Evolutionary conservation across 352 stramenopile species (phyloP), one percentile per base, ranked within the genome.

Genomic region (Phytophthora syringae): DNA sequence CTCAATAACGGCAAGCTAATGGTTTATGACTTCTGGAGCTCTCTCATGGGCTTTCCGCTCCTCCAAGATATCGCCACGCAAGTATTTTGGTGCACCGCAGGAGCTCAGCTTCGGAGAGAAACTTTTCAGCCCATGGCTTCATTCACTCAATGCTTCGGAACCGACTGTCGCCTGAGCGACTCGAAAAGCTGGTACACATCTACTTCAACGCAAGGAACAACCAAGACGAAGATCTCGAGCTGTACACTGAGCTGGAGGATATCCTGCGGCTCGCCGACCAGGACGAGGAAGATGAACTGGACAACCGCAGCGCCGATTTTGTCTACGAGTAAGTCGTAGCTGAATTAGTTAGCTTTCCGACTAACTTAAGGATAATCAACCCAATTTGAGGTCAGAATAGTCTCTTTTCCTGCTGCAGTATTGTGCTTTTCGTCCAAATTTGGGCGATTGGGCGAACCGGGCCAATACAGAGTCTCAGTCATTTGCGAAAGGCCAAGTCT

Each of bases 61-160:
- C 36, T 58, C 36, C 51, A 58, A 40, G 21, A 25, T 7, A 58
- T 49, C 39, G 36, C 51, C 13, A 39, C 5, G 22, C 20, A 32
- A 40, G 37, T 58, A 7, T 58, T 58, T 40, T 11, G 18, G 7
- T 56, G 18, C 12, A 22, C 6, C 2, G 12, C 30, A 30, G 18
- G 18, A 56, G 49, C 11, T 44, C 49, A 10, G 49, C 49, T 15
- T n/a, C 30, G 7, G 49, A 56, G 21, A 6, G 30, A 18, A 56
- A 45, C 32, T 56, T 56, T 34, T 47, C 49, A 18, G 9, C 30
- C 9, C 49, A 56, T 34, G 34, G 20, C 2, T 56, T 56, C 7
- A 34, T 56, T 20, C 49, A 56, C 18, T 56, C 49, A 21, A 44
- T 42, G 49, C 30, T 56, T 21, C 30, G 49, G 7, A 56, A 56